Evolutionary conservation across 495 filamentous ascomycete genomes (phyloP).

Genomic region (Stereocaulon alpinum): DNA sequence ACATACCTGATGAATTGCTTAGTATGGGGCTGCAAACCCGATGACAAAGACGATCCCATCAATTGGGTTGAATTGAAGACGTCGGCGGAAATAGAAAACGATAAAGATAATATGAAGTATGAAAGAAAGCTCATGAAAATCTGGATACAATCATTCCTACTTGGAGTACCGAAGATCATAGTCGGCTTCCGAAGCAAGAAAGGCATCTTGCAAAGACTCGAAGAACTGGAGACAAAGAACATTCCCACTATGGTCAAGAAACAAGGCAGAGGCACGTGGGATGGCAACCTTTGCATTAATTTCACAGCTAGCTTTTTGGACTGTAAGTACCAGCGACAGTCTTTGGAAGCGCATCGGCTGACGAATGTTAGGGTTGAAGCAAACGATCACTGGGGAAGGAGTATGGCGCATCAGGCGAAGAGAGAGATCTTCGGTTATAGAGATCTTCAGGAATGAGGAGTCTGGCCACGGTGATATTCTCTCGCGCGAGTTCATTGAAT

Average conservation of each 20-base stretch:
- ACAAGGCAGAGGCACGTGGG: constrained; percentile 58
- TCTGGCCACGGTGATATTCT: constrained; percentile 66
- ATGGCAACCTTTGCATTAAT: constrained; percentile 84
- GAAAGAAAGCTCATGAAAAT: constrained; percentile 87
- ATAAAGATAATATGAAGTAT: constrained; percentile 59
- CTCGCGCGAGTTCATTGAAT: constrained; percentile 63
- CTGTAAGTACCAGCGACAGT: constrained; percentile 37
- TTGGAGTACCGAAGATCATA: constrained; percentile 80
- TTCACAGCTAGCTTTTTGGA: constrained; percentile 68
- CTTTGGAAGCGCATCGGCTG: constrained; percentile 3
- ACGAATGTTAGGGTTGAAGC: constrained; percentile 47
- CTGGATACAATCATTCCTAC: constrained; percentile 92
- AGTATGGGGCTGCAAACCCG: constrained; percentile 80
- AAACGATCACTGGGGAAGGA: constrained; percentile 55
- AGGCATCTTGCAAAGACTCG: constrained; percentile 58
- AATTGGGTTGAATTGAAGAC: constrained; percentile 97
- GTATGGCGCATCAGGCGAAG: constrained; percentile 70
- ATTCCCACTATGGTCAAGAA: constrained; percentile 66
- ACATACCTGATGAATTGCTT: neutral
- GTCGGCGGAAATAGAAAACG: constrained; percentile 52
- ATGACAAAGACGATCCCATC: constrained; percentile 50
- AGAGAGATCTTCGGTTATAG: constrained; percentile 47
- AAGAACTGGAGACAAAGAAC: constrained; percentile 66
- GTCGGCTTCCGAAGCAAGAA: constrained; percentile 72
- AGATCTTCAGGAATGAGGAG: constrained; percentile 62